Percentiles rank a stretch among this genome's conserved stretches.
Conservation (phyloP, 352 stramenopile genomes). For the Globisporangium middletonii region DNA sequence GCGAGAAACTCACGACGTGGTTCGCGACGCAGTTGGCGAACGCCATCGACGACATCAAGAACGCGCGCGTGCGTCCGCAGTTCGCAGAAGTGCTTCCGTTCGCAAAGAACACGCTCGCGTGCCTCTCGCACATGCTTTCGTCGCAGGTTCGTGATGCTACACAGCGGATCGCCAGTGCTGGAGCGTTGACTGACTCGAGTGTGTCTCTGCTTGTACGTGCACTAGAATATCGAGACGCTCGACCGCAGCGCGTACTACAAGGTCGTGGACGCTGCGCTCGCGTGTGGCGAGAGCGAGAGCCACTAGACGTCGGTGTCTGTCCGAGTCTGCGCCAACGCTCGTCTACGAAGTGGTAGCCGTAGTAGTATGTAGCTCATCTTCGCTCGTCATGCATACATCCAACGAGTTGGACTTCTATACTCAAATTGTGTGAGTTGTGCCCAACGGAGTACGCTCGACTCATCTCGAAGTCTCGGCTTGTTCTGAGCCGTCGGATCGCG, state of each 20-base stretch:
- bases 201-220: neutral
- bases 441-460: too few species aligned
- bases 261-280: slow-evolving; percentile 1
- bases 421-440: too few species aligned
- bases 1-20: neutral
- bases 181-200: neutral
- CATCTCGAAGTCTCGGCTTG: too few species aligned
- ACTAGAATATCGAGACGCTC: neutral
- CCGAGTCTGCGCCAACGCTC: too few species aligned
- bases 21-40: neutral
- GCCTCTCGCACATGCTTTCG: neutral
- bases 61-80: neutral
- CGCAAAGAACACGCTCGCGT: neutral
- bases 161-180: too few species aligned
- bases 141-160: neutral
- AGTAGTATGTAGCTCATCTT: too few species aligned
- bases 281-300: neutral
- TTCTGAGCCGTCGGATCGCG: too few species aligned
- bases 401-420: too few species aligned
- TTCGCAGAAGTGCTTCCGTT: neutral
- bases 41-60: neutral
- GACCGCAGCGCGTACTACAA: slow-evolving; percentile 6
- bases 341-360: too few species aligned
- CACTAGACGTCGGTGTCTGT: neutral
- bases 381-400: too few species aligned